phyloP scores from a whole-genome alignment of 495 filamentous ascomycete species.

The Cercophora newfieldiana region DNA sequence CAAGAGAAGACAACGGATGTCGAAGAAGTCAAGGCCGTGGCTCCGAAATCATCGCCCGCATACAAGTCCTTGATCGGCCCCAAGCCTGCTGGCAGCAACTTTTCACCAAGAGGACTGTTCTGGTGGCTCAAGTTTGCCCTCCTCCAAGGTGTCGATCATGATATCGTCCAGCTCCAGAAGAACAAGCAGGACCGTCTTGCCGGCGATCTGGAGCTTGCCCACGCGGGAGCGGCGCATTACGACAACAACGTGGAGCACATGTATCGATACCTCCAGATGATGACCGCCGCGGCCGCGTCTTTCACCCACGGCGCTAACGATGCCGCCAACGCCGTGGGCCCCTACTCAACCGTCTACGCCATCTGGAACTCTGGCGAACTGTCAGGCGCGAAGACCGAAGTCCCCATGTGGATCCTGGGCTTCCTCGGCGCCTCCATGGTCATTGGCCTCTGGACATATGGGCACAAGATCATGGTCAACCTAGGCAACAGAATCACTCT shows the following conservation, averaged over 20 bases:
- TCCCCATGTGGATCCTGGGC: conserved; percentile 65
- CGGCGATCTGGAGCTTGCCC: conserved; percentile 55
- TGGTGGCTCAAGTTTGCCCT: conserved; percentile 48
- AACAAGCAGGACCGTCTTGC: conserved; percentile 26
- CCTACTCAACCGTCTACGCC: conserved; percentile 66
- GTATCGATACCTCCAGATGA: conserved; percentile 70
- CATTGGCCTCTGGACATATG: conserved; percentile 68
- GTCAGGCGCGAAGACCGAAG: conserved; percentile 52
- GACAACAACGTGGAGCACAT: conserved; percentile 75
- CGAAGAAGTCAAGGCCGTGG: not conserved
- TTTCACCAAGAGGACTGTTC: conserved; percentile 40
- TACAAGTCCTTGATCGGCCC: conserved; percentile 33
- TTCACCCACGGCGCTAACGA: conserved; percentile 80
- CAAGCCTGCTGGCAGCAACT: conserved; percentile 39
- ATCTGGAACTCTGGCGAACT: conserved; percentile 58
- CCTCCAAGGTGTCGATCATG: conserved; percentile 62
- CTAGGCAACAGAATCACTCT: conserved; percentile 70
- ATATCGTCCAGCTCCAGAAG: conserved; percentile 51
- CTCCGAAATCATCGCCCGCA: conserved; percentile 8
- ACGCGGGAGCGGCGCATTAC: conserved; percentile 64
- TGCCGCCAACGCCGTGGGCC: conserved; percentile 59
- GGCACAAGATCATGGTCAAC: conserved; percentile 70
- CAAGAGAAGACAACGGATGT: not conserved
- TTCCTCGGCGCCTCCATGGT: conserved; percentile 60
- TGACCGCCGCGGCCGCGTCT: conserved; percentile 71